Percentiles rank a stretch among this genome's conserved stretches.
Conservation (phyloP, 2,329 filamentous ascomycete genomes). For the Rhinocladiella similis region DNA sequence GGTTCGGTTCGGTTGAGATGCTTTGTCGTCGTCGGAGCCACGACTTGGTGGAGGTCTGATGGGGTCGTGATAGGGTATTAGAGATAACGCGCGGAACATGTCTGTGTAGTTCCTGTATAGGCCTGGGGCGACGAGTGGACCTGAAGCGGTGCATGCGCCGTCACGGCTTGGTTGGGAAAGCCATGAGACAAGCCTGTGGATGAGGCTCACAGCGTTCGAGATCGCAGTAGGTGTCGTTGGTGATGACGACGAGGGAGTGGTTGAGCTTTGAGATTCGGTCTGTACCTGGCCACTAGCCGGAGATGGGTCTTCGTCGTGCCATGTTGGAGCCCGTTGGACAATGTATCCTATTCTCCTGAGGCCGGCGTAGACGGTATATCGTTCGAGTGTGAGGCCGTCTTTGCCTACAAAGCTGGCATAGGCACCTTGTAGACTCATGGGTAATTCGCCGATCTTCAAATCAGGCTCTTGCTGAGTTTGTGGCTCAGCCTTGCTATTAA, state of each 20-base stretch:
- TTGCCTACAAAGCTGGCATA: constrained; percentile 81
- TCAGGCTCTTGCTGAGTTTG: constrained; percentile 16
- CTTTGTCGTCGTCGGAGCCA: constrained; percentile 16
- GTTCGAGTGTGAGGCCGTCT: constrained; percentile 66
- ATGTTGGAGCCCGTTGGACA: constrained; percentile 68
- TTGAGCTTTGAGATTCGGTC: neutral
- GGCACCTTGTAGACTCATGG: constrained; percentile 86
- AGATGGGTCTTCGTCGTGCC: constrained; percentile 38
- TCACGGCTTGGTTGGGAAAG: constrained; percentile 32
- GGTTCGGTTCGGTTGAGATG: constrained; percentile 17
- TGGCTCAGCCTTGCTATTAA: constrained; percentile 17
- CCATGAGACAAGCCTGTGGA: constrained; percentile 57
- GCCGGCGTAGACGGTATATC: constrained; percentile 84
- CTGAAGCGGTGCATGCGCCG: constrained; percentile 35
- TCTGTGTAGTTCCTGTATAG: constrained; percentile 66
- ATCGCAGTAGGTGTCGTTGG: neutral
- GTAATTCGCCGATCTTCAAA: constrained; percentile 57
- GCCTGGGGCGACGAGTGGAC: constrained; percentile 63
- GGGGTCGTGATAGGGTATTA: constrained; percentile 72
- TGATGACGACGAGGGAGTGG: neutral
- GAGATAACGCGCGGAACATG: constrained; percentile 73
- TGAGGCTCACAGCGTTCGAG: constrained; percentile 36
- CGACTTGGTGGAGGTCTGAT: neutral
- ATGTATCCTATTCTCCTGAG: constrained; percentile 82
- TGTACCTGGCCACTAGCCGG: constrained; percentile 15